phyloP scores from a whole-genome alignment of 768 basidiomycete genomes.

The Leccinum aurantiacum region DNA sequence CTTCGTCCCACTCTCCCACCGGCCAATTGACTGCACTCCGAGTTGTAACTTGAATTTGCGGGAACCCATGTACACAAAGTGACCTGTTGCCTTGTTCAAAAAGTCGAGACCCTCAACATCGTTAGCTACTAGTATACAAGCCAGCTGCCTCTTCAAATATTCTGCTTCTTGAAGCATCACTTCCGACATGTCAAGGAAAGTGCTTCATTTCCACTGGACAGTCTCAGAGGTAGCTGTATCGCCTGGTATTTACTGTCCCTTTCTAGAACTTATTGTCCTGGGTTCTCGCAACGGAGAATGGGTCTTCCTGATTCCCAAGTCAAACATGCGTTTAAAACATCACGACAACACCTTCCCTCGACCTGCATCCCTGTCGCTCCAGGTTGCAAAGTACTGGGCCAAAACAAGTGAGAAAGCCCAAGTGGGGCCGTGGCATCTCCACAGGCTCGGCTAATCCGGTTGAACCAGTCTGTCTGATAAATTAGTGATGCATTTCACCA shows the following conservation, averaged over 20 bases:
- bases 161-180: neutral
- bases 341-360: neutral
- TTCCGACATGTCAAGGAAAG: neutral
- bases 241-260: neutral
- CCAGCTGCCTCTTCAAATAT: neutral
- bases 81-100: no score
- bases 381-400: neutral
- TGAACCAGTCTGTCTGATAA: neutral
- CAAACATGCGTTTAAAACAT: neutral
- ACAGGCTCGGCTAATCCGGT: neutral
- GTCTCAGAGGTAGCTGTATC: neutral
- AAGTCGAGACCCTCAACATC: no score
- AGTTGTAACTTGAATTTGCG: no score
- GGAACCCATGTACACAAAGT: no score
- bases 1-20: neutral
- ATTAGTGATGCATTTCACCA: neutral
- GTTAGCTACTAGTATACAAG: no score
- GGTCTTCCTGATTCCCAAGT: neutral
- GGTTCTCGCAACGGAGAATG: neutral
- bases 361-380: neutral
- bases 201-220: neutral
- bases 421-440: neutral
- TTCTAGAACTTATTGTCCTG: neutral
- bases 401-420: neutral
- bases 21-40: no score